Evolutionary conservation across 805 yeast species (phyloP).

Genomic region (Candida sonorensis): DNA sequence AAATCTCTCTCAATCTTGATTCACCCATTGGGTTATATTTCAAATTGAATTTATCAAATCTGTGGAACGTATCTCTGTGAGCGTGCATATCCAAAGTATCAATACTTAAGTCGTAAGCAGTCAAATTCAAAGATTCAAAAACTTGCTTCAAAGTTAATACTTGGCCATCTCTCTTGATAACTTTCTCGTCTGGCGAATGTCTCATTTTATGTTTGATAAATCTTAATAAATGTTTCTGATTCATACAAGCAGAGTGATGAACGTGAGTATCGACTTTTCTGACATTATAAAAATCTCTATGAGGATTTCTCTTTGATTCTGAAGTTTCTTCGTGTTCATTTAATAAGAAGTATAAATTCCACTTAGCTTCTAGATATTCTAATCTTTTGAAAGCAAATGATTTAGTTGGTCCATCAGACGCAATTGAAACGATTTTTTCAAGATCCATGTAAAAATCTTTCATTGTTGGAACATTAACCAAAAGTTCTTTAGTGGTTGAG

Average conservation of each 20-base stretch:
- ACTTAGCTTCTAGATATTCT: slow-evolving; percentile 91
- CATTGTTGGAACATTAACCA: slow-evolving; percentile 70
- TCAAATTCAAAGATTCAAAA: slow-evolving; percentile 79
- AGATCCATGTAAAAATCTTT: slow-evolving; percentile 82
- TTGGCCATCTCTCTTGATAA: slow-evolving; percentile 88
- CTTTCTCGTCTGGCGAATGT: slow-evolving; percentile 79
- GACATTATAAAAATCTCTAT: slow-evolving; percentile 93
- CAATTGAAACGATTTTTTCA: slow-evolving; percentile 61
- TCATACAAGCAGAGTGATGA: slow-evolving; percentile 99
- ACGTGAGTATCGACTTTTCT: slow-evolving; percentile 98
- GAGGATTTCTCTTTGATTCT: slow-evolving; percentile 88
- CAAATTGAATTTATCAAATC: slow-evolving; percentile 95
- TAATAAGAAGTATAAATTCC: slow-evolving; percentile 83
- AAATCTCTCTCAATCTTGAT: slow-evolving; percentile 93
- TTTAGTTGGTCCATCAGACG: slow-evolving; percentile 94
- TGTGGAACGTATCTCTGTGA: slow-evolving; percentile 94
- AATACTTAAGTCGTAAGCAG: slow-evolving; percentile 92
- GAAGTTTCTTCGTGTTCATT: slow-evolving; percentile 92
- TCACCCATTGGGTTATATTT: slow-evolving; percentile 98
- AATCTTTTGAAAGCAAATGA: slow-evolving; percentile 92
- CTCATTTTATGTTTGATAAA: slow-evolving; percentile 93
- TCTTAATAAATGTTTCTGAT: slow-evolving; percentile 91
- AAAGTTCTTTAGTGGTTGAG: slow-evolving; percentile 22
- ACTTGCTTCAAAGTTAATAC: slow-evolving; percentile 83
- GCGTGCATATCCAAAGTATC: slow-evolving; percentile 99